Base-by-base conservation (phyloP, 352 stramenopile species). In the Phytophthora citricola region DNA sequence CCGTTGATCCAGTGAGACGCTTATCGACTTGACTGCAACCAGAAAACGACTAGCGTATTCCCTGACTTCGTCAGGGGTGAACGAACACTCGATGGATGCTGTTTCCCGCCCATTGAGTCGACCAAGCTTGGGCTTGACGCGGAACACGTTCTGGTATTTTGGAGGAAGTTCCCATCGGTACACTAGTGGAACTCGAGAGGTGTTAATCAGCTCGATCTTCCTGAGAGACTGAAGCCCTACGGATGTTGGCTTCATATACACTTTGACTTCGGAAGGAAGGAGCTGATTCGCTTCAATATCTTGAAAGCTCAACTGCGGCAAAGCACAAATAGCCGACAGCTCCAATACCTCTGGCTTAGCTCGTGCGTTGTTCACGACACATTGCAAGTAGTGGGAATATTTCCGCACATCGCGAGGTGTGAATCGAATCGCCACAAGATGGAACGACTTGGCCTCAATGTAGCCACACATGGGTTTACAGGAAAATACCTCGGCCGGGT, bases 221-320 rank as follows among this genome's bases (percentile, higher is more conserved):
- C 80, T 74, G 6, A 71, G 45, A 4, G 88, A 93, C 17, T 75
- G 45, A 14, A 98, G 69, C 12, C 90, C 90, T 5, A 97, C 54
- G 5, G 83, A 82, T 0, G 91, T 97, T 0, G 92, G 90, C 53
- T 95, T 95, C 47, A 98, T 73, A 53, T 87, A 96, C 1, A 97
- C 48, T 40, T 78, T 78, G 1, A 63, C 66, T 2, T 87, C 77
- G 5, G 53, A 63, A 5, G 49, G 39, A 7, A 66, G 38, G 44
- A 68, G 10, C 34, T 50, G 45, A 31, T 20, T 53, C 20, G 36
- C 40, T 45, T 58, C 64, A 39, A 73, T 59, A 4, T 79, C 77
- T 8, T 82, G 54, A 24, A 91, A 80, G 4, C 73, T 69, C 9
- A 96, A 50, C 12, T 71, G 58, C 6, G 87, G 87, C 24, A 89